Evolutionary conservation across 768 basidiomycete species (phyloP), one percentile per base, ranked within the genome.

Genomic region (Amanita exitialis): DNA sequence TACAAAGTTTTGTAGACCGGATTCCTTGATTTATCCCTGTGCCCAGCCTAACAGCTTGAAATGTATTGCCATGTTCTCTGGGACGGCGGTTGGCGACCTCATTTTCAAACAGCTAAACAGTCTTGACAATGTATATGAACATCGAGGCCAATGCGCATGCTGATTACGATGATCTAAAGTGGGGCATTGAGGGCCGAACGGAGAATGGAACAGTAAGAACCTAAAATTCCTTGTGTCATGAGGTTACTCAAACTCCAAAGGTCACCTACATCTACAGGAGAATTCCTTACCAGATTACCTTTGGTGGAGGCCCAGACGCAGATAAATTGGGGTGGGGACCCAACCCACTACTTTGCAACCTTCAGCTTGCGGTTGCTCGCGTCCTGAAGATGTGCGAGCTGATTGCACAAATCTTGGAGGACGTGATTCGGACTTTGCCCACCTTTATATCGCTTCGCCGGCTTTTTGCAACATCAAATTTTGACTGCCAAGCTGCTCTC

Each of bases 311-410:
- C 61, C 10, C 5, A 12, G 54, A 58, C 8, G 61, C 53, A 4
- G n/a, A 23, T 12, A 42, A 42, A 43, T 15, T 53, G 45, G 54
- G 54, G 38, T 44, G 25, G n/a, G 59, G 58, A 34, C 61, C 58
- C 2, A 47, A 53, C 38, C 59, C 59, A n/a, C 21, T 58, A 10
- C 56, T 61, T 25, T 61, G 60, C 37, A 60, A 63, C 25, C 32
- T 59, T 23, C 58, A 49, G 32, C 61, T 61, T 34, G 61, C 60
- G 23, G 52, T 61, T 42, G 21, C 41, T 42, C n/a, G n/a, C n/a
- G n/a, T n/a, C n/a, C 41, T 51, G 30, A 16, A 44, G 8, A 46
- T 54, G 35, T 12, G 50, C 5, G 47, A 49, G 13, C 34, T 36
- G 27, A 49, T 49, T 34, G 21, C 35, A 37, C 28, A 49, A 34